These are phyloP conservation scores for Actinidia polygama DNA, from an alignment of 179 eudicot genomes.

Conservation along the genomic window DNA sequence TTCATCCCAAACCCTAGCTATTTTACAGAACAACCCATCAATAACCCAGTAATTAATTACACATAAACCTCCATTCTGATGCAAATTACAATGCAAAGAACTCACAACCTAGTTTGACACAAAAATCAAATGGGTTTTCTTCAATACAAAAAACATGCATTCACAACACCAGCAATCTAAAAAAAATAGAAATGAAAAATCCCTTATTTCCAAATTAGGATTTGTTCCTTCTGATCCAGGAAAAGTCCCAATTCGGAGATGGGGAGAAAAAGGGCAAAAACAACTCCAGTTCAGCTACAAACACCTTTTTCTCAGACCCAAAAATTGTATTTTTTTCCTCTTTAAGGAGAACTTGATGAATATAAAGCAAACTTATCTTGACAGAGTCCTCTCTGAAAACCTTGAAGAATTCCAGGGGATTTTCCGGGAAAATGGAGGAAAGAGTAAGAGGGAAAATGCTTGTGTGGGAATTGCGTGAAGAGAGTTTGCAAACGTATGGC, in stretches of 20 bases:
- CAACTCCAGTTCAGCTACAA: slow-evolving; percentile 13
- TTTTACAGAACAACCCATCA: not conserved
- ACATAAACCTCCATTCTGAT: not conserved
- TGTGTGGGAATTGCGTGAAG: not conserved
- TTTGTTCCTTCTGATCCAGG: not conserved
- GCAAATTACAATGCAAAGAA: not conserved
- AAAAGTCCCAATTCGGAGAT: slow-evolving; percentile 29
- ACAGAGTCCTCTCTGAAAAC: not conserved
- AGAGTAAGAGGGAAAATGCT: not conserved
- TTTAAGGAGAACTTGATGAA: not conserved
- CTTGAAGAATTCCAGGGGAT: not conserved
- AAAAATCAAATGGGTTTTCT: slow-evolving; percentile 10
- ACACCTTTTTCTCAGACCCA: not conserved
- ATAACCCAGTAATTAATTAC: slow-evolving; percentile 2
- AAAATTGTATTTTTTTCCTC: not conserved
- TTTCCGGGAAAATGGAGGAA: slow-evolving; percentile 5
- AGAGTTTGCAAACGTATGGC: not conserved
- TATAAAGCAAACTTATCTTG: slow-evolving; percentile 31
- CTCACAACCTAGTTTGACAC: not conserved
- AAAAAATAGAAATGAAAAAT: not conserved
- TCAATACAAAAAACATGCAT: not conserved
- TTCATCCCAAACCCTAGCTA: not conserved
- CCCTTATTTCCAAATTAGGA: slow-evolving; percentile 21
- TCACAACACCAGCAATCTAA: not conserved
- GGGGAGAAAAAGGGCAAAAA: not conserved